A percentile compares a stretch with the other conserved stretches of the same genome.
These are phyloP conservation scores for Vitis vinifera DNA, from an alignment of 164 flowering plant genomes.

Conservation along the genomic window ASM3070453v1 NC_081807.1:4333001-4333500, in stretches of 20 bases:
- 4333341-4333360: constrained; percentile 99
- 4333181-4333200: constrained; percentile 83
- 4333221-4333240: constrained; percentile 95
- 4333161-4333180: constrained; percentile 53
- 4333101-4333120: neutral
- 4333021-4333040: no score
- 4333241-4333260: constrained; percentile 88
- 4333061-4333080: neutral
- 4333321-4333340: constrained; percentile 95
- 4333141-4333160: neutral
- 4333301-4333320: constrained; percentile 94
- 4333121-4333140: neutral
- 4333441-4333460: constrained; percentile 76
- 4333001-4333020: neutral
- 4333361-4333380: constrained; percentile 98
- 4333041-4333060: no score
- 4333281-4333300: constrained; percentile 99
- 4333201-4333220: constrained; percentile 98
- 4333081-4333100: neutral
- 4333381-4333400: constrained; percentile 76
- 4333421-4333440: constrained; percentile 55
- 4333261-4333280: constrained; percentile 89
- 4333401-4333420: constrained; percentile 48
- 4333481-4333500: constrained; percentile 87
- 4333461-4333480: constrained; percentile 92